Evolutionary conservation across 1,284 basidiomycete genomes (phyloP).

Genomic region (Ustilago sp.): DNA sequence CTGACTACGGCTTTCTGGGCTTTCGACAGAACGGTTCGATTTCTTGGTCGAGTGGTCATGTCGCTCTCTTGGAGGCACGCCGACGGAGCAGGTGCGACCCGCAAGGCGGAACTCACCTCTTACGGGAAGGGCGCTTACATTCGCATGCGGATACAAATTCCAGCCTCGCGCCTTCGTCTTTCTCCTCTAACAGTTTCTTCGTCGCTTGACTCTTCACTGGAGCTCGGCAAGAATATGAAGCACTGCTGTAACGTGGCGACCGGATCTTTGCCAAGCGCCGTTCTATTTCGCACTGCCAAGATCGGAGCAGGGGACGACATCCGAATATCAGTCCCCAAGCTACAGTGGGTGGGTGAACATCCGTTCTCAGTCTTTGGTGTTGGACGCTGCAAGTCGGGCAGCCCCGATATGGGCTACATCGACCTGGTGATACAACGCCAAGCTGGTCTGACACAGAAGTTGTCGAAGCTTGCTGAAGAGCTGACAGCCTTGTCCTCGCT

Average conservation of each 20-base stretch:
- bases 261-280: neutral
- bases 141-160: conserved; percentile 35
- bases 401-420: conserved; percentile 15
- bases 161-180: conserved; percentile 21
- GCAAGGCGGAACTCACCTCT: conserved; percentile 19
- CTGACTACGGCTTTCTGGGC: conserved; percentile 34
- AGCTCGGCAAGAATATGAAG: conserved; percentile 3
- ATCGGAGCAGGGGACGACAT: conserved; percentile 43
- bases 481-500: neutral
- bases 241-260: neutral
- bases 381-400: conserved; percentile 18
- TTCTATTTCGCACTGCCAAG: neutral
- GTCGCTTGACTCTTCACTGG: neutral
- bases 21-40: conserved; percentile 39
- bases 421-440: conserved; percentile 34
- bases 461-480: conserved; percentile 9
- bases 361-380: conserved; percentile 47
- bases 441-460: conserved; percentile 35
- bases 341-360: conserved; percentile 44
- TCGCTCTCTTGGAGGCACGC: conserved; percentile 30
- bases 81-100: conserved; percentile 23
- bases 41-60: conserved; percentile 14
- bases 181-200: neutral
- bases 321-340: conserved; percentile 31
- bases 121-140: conserved; percentile 14